Evolutionary conservation across 768 basidiomycete species (phyloP), one percentile per base, ranked within the genome.

Genomic region (Ramaria rubella): DNA sequence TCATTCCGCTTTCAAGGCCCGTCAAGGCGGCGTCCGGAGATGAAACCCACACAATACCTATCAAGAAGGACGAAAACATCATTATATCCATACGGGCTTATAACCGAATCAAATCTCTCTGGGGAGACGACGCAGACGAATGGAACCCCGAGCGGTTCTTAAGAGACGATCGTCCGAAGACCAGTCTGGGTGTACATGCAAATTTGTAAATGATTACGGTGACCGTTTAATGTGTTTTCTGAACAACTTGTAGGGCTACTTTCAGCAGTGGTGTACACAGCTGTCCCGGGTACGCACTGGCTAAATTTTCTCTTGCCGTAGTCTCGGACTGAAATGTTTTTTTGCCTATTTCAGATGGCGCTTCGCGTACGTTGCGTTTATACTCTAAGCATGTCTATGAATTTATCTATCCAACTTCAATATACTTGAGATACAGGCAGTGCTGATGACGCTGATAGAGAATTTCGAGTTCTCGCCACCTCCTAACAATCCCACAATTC

Each of bases 131-230:
- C 43, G 69, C 69, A 4, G 63, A 72, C 40, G 70, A 78, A 52
- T 83, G 81, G 80, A 76, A 73, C 44, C 81, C 81, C 4, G 74
- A 78, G 57, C 68, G 81, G 43, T 82, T 55, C 29, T 15, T 55
- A 15, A 21, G 27, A 6, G 53, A 55, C 11, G 48, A 43, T 23
- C 53, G 27, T 11, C 24, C 53, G 3, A 43, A 55, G 27, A 11
- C 14, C 9, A 26, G 17, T 30, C 17, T 55, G 15, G 53, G 53
- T 7, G 53, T 55, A 4, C 45, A 44, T 45, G 53, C 53, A 15
- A 55, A 55, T 31, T 30, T 55, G 42, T 45, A n/a, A n/a, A n/a
- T n/a, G n/a, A n/a, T n/a, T n/a, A n/a, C n/a, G n/a, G n/a, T n/a
- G n/a, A n/a, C 12, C n/a, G 15, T 30, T 5, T 29, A n/a, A 8